Conservation (phyloP, 2,329 filamentous ascomycete species). For the Pseudocercospora eumusae region DNA sequence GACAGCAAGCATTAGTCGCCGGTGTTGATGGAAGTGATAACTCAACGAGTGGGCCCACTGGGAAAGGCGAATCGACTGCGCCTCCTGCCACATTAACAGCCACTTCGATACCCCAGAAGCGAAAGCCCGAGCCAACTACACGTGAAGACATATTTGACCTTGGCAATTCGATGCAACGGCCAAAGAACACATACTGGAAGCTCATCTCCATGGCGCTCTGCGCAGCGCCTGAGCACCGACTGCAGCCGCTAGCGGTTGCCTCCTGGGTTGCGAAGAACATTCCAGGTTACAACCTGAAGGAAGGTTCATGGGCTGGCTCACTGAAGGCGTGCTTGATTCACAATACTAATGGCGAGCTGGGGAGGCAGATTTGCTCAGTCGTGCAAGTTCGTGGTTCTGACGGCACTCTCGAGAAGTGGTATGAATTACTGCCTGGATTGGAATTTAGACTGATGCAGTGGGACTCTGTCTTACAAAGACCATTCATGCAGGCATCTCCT, state of each 20-base stretch:
- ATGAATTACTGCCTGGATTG: slow-evolving; percentile 27
- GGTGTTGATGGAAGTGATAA: neutral
- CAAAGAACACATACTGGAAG: slow-evolving; percentile 26
- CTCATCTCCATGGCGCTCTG: slow-evolving; percentile 38
- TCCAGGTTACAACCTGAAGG: slow-evolving; percentile 26
- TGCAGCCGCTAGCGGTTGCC: slow-evolving; percentile 26
- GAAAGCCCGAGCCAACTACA: neutral
- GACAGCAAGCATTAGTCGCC: neutral
- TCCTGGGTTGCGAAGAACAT: slow-evolving; percentile 38
- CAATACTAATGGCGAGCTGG: slow-evolving; percentile 17
- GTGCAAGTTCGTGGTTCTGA: neutral
- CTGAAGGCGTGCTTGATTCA: slow-evolving; percentile 23
- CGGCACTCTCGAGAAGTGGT: slow-evolving; percentile 19
- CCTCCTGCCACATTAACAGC: neutral
- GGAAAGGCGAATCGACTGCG: neutral
- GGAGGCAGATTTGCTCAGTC: slow-evolving; percentile 8
- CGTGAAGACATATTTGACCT: slow-evolving; percentile 21
- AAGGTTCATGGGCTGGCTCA: slow-evolving; percentile 26
- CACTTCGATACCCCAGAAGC: neutral
- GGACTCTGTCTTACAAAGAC: slow-evolving; percentile 31
- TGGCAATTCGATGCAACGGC: slow-evolving; percentile 28
- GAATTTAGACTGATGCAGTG: slow-evolving; percentile 30
- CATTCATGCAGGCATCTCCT: neutral
- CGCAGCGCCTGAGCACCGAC: slow-evolving; percentile 27
- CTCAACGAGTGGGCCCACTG: neutral